phyloP scores from a whole-genome alignment of 768 basidiomycete species.

The Lanmaoa pseudosensibilis region DNA sequence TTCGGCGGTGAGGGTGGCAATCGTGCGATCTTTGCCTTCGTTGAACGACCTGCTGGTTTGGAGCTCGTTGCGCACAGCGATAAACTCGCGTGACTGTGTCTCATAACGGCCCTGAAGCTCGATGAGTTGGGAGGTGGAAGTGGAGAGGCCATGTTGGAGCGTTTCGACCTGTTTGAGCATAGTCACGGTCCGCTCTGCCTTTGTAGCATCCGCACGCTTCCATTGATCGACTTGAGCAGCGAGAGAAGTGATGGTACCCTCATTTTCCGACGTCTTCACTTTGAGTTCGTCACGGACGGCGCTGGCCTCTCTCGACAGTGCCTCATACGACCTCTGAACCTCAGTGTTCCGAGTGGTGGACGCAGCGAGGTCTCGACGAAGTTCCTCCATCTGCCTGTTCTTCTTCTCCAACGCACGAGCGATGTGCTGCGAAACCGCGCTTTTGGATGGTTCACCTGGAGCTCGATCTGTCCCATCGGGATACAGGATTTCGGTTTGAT shows the following conservation, averaged over 20 bases:
- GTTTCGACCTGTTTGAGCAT: background rate
- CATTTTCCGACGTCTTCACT: constrained; percentile 1
- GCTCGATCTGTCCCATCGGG: background rate
- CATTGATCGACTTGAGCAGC: background rate
- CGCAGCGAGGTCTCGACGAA: background rate
- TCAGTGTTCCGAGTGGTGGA: constrained; percentile 1
- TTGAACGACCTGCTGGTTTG: background rate
- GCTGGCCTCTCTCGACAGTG: background rate
- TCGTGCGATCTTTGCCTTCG: background rate
- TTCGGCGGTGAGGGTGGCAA: too few species aligned
- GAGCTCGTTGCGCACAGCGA: background rate
- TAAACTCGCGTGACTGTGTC: constrained; percentile 4
- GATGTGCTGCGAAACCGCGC: background rate
- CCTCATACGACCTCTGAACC: constrained; percentile 4
- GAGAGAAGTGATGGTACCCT: background rate
- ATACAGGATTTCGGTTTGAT: background rate
- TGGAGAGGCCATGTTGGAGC: background rate
- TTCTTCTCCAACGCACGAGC: background rate
- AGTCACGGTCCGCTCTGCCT: background rate
- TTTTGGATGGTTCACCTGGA: background rate
- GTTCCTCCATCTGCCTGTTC: background rate
- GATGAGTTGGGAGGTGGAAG: background rate
- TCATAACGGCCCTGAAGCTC: constrained; percentile 1
- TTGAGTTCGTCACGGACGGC: background rate
- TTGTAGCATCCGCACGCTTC: background rate